Evolutionary conservation across 495 filamentous ascomycete species (phyloP).

Genomic region (Aspergillus kassunensis): DNA sequence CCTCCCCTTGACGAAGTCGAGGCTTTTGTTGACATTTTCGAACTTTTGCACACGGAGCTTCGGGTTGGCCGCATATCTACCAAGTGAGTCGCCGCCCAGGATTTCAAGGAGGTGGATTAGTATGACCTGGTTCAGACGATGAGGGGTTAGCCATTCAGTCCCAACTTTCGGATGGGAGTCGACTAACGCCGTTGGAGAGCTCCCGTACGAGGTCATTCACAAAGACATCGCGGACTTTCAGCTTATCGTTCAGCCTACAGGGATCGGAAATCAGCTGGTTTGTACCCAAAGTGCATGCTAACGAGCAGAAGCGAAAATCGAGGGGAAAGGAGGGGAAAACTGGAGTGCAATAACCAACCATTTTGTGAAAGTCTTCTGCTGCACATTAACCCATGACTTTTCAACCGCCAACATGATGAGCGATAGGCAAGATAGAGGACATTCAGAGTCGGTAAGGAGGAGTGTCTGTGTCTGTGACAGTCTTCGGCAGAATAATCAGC

Average conservation of each 20-base stretch:
- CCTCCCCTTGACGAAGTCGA: conserved; percentile 86
- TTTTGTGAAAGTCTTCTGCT: conserved; percentile 99
- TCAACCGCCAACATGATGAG: conserved; percentile 61
- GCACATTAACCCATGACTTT: conserved; percentile 92
- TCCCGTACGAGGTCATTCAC: conserved; percentile 84
- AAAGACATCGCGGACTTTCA: conserved; percentile 66
- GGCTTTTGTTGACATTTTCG: conserved; percentile 94
- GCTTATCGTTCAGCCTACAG: conserved; percentile 87
- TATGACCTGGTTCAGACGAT: conserved; percentile 60
- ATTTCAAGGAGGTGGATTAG: conserved; percentile 97
- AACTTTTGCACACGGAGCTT: conserved; percentile 95
- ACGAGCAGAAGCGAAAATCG: background rate
- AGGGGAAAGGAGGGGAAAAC: background rate
- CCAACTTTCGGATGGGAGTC: background rate
- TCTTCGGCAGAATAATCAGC: conserved; percentile 1
- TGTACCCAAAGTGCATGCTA: no score
- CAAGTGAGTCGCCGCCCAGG: conserved; percentile 86
- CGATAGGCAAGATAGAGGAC: conserved; percentile 19
- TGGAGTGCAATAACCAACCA: conserved; percentile 58
- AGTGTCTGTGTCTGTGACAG: conserved; percentile 2
- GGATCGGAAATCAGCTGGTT: conserved; percentile 1
- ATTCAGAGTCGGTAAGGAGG: conserved; percentile 34
- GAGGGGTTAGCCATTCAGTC: background rate
- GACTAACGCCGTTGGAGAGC: conserved; percentile 85
- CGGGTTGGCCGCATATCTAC: conserved; percentile 91